Base-by-base conservation (phyloP, 768 basidiomycete genomes). In the Mycena sanguinolenta region DNA sequence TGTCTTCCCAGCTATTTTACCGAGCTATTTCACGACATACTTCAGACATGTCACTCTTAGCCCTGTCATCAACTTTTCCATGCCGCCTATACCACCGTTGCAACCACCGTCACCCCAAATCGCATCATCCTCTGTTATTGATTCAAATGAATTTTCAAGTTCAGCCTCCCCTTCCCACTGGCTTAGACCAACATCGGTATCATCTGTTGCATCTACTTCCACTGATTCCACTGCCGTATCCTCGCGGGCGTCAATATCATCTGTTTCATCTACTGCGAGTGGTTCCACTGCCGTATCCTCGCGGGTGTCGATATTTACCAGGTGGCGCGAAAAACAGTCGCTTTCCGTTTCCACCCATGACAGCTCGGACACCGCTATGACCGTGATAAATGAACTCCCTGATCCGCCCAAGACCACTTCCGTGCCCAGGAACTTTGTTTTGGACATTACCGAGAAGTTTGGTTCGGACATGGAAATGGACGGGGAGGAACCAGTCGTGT, bases 51-150 rank as follows among this genome's bases (percentile, higher is more conserved):
- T 91, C 32, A 83, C 84, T 4, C 78, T 89, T 46, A 88, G 90
- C 3, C 91, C 91, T 44, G 83, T 89, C 39, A 76, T 91, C 30
- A 85, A 85, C 69, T 90, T 91, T 69, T 88, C 90, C 44, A 91
- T 92, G 87, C 92, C 92, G 27, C 88, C 90, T 16, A 80, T 92
- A 27, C 87, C 91, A 17, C 90, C 91, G n/a, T 75, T 88, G 34
- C 89, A 84, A 63, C 87, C 91, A 27, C 80, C 87, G 28, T 85
- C 87, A 27, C 83, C 82, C 32, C 87, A 85, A 75, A 82, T 84
- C 25, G 68, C 79, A 67, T 81, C 82, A 4, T 78, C 83, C 12
- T 85, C 83, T 72, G 76, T 79, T 10, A 74, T 82, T 42, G 85
- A 82, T 44, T 79, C 81, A 3, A 79, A 75, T 58, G 10, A 81